Base-by-base conservation (phyloP, 2,329 filamentous ascomycete genomes). In the Calycina herbarum region DNA sequence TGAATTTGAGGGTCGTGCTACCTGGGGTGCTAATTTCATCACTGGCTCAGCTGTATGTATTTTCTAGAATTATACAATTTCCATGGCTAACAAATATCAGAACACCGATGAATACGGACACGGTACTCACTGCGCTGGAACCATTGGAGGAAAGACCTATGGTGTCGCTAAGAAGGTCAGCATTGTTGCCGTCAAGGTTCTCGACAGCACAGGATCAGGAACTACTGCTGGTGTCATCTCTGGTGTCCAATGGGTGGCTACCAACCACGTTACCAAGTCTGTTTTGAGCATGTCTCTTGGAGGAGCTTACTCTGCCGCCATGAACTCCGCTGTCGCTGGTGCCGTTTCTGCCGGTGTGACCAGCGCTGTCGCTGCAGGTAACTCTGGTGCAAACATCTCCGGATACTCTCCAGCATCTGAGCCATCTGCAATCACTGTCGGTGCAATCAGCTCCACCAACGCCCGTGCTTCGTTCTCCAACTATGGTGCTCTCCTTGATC, bases 241-340 rank as follows among this genome's bases (percentile, higher is more conserved):
- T 11, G 78, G 78, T 42, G 75, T 79, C 68, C 71, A 79, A 62
- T 79, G 73, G 66, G 76, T 79, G 42, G 73, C 73, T 27, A 68
- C 69, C 15, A 72, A 77, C n/a, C 51, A 63, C 13, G 20, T 63
- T 3, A 57, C 61, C 29, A 78, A 78, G n/a, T 76, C 83, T 17
- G 83, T 86, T 20, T 79, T 85, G 65, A 84, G 80, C 77, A 82
- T 87, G 82, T 86, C 82, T 27, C 79, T 87, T 1, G 84, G 84
- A 13, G 82, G 82, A 1, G 64, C 72, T 35, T 74, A 72, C 65
- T 83, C 81, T 0, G 67, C 76, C 0, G 77, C 84, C 56, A 77
- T 85, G 71, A 86, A 86, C 78, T 73, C 71, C 59, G 81, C 80
- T 70, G 72, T 78, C 2, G 73, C 57, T 78, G 72, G 67, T 54